A percentile compares a stretch with the other conserved stretches of the same genome.
These are phyloP conservation scores for Populus trichocarpa DNA, from an alignment of 441 rosid genomes.

Conservation along the genomic window DNA sequence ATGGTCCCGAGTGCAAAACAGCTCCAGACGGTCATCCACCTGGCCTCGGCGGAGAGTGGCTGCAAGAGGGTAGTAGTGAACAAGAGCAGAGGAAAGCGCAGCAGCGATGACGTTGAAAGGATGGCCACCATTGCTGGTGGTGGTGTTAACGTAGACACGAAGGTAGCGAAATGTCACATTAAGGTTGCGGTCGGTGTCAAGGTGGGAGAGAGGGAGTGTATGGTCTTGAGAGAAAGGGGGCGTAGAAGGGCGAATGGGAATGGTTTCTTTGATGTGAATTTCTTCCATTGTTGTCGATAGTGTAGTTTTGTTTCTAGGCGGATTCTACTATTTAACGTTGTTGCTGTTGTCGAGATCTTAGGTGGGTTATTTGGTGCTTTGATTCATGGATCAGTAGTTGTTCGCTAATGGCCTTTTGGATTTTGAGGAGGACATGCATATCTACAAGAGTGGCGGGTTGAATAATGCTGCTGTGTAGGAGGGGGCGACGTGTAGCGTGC, in stretches of 20 bases:
- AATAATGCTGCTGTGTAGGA: neutral
- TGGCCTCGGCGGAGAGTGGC: slow-evolving; percentile 45
- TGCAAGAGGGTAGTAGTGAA: slow-evolving; percentile 70
- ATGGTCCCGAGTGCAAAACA: slow-evolving; percentile 41
- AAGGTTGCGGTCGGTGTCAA: slow-evolving; percentile 73
- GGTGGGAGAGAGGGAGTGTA: slow-evolving; percentile 58
- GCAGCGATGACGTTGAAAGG: slow-evolving; percentile 45
- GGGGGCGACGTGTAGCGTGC: neutral
- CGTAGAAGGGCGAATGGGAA: slow-evolving; percentile 43
- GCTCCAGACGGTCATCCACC: slow-evolving; percentile 37
- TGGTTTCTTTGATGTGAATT: slow-evolving; percentile 41
- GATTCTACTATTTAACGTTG: neutral
- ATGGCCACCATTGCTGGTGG: slow-evolving; percentile 16
- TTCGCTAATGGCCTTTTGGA: neutral
- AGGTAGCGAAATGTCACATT: slow-evolving; percentile 70
- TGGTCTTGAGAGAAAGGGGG: slow-evolving; percentile 45
- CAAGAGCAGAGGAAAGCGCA: slow-evolving; percentile 59
- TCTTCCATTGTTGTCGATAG: slow-evolving; percentile 25
- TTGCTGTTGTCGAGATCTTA: neutral
- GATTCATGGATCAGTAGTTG: neutral
- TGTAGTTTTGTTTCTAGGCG: neutral
- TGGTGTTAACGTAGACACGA: slow-evolving; percentile 45
- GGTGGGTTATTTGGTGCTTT: neutral
- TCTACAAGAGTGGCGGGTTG: neutral
- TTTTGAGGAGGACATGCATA: neutral